Conservation (phyloP, 2,329 filamentous ascomycete genomes). For the Lachnellula occidentalis region DNA sequence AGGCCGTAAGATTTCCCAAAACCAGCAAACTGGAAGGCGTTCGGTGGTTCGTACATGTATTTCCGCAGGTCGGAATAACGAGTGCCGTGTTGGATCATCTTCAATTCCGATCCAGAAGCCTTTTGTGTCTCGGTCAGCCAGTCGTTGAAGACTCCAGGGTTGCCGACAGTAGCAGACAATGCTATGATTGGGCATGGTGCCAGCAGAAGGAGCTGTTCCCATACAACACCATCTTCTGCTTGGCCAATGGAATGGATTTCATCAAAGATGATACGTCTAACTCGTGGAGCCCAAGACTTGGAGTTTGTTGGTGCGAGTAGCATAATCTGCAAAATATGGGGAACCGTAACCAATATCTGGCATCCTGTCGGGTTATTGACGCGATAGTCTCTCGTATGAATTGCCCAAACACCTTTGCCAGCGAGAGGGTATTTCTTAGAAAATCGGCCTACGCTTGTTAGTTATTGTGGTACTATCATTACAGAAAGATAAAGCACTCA, state of each 20-base stretch:
- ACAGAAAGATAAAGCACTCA: background rate
- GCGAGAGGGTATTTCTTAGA: slow-evolving; percentile 53
- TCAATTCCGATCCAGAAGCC: slow-evolving; percentile 56
- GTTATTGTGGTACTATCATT: background rate
- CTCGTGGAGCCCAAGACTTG: slow-evolving; percentile 57
- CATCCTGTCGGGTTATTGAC: slow-evolving; percentile 69
- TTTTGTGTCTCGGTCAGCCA: slow-evolving; percentile 64
- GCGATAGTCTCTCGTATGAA: slow-evolving; percentile 69
- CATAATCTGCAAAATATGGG: slow-evolving; percentile 76
- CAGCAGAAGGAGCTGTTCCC: slow-evolving; percentile 71
- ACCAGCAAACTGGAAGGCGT: slow-evolving; percentile 33
- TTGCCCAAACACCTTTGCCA: slow-evolving; percentile 69
- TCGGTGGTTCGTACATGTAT: slow-evolving; percentile 56
- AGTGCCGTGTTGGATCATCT: slow-evolving; percentile 62
- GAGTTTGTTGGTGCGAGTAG: slow-evolving; percentile 61
- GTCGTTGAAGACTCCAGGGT: slow-evolving; percentile 61
- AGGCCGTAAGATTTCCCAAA: slow-evolving; percentile 32
- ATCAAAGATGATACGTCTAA: slow-evolving; percentile 76
- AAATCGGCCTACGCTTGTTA: slow-evolving; percentile 44
- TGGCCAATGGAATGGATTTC: slow-evolving; percentile 78
- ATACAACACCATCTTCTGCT: slow-evolving; percentile 68
- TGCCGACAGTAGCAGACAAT: slow-evolving; percentile 74
- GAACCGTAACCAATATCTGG: slow-evolving; percentile 72
- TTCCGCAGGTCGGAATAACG: slow-evolving; percentile 77
- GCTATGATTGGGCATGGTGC: slow-evolving; percentile 74